These are phyloP conservation scores for Solanum arcanum DNA, from an alignment of 257 asterid genomes.

Conservation along the genomic window DNA sequence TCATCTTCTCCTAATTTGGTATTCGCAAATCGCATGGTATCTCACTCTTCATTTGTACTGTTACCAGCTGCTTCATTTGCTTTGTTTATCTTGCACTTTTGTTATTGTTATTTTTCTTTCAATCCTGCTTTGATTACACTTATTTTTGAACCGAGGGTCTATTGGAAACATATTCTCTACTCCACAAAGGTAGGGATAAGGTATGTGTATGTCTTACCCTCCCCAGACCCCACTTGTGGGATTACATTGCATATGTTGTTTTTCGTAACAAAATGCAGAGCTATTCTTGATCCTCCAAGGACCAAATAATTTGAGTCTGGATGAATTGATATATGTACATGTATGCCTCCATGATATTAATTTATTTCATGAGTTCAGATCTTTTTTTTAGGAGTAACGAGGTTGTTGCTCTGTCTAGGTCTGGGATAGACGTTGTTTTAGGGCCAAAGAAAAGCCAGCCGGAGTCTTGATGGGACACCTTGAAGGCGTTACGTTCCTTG, in stretches of 20 bases:
- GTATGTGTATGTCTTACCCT: not conserved
- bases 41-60: not conserved
- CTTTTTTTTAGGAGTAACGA: not conserved
- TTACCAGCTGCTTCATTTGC: not conserved
- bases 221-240: not conserved
- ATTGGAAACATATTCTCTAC: not conserved
- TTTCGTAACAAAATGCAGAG: not conserved
- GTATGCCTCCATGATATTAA: not conserved
- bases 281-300: not conserved
- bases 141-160: not conserved
- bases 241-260: not conserved
- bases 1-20: not conserved
- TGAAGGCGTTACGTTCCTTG: constrained; percentile 77
- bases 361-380: not conserved
- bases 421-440: constrained; percentile 86
- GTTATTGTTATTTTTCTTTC: not conserved
- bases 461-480: constrained; percentile 79
- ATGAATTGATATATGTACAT: not conserved
- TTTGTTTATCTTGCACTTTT: not conserved
- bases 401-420: constrained; percentile 30
- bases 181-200: not conserved
- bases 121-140: not conserved
- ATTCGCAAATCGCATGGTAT: not conserved
- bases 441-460: constrained; percentile 56
- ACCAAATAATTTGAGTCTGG: not conserved